Evolutionary conservation across 2,329 filamentous ascomycete species (phyloP).

Genomic region (Aspergillus fumigatus): DNA sequence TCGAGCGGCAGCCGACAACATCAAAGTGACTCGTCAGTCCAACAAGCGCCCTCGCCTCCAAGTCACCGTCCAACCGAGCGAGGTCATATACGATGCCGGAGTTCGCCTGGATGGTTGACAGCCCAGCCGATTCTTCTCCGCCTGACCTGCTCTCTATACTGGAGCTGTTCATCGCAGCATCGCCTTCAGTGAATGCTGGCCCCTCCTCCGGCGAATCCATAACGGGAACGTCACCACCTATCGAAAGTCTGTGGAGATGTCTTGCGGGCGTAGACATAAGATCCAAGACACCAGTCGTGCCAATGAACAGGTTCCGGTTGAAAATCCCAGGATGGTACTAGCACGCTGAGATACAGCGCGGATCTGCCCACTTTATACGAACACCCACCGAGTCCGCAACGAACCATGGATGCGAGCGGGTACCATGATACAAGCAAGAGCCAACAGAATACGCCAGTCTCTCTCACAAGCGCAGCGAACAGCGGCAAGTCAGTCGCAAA

Average conservation of each 20-base stretch:
- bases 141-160: conserved; percentile 14
- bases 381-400: conserved; percentile 22
- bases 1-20: conserved; percentile 30
- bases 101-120: conserved; percentile 23
- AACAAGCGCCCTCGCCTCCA: conserved; percentile 29
- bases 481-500: neutral
- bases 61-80: conserved; percentile 24
- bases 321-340: neutral
- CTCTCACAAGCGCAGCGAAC: neutral
- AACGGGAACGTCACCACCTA: conserved; percentile 31
- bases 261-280: conserved; percentile 39
- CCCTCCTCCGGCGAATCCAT: conserved; percentile 1
- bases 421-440: conserved; percentile 25
- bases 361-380: neutral
- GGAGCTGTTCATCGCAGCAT: conserved; percentile 10
- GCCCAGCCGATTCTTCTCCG: conserved; percentile 13
- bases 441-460: neutral
- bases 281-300: neutral
- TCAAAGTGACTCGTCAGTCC: conserved; percentile 32
- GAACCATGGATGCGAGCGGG: conserved; percentile 35
- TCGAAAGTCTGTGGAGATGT: conserved; percentile 36
- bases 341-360: neutral
- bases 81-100: conserved; percentile 37
- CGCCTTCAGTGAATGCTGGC: conserved; percentile 5
- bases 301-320: neutral